Percentiles rank a stretch among this genome's conserved stretches.
Conservation (phyloP, 2,329 filamentous ascomycete genomes). For the Ophiostoma sp. region DNA sequence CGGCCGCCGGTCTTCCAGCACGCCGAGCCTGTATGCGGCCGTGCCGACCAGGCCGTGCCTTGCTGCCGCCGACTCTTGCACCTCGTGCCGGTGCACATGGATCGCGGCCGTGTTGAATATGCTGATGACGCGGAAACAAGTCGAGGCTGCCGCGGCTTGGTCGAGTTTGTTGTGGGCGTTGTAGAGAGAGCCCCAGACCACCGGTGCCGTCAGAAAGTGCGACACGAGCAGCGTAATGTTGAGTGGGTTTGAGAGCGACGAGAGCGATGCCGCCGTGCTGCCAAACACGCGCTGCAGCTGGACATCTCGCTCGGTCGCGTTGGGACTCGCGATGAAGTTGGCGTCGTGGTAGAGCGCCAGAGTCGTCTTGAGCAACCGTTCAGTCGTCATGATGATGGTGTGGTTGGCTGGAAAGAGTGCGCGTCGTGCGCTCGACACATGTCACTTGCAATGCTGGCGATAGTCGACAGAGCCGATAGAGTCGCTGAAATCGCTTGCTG, state of each 20-base stretch:
- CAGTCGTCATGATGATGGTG: slow-evolving; percentile 53
- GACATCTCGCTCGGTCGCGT: slow-evolving; percentile 36
- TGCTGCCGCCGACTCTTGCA: slow-evolving; percentile 38
- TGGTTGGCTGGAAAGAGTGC: slow-evolving; percentile 21
- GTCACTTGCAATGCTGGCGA: neutral
- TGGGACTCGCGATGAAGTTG: slow-evolving; percentile 31
- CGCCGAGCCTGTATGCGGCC: slow-evolving; percentile 18
- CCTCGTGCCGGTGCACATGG: slow-evolving; percentile 47
- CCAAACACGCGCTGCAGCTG: slow-evolving; percentile 50
- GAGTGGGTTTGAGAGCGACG: slow-evolving; percentile 65
- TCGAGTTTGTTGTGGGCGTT: neutral
- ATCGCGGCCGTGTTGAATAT: slow-evolving; percentile 64
- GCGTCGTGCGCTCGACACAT: slow-evolving; percentile 5
- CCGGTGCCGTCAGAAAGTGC: slow-evolving; percentile 65
- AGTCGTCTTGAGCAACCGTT: slow-evolving; percentile 61
- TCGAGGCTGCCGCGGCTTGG: neutral
- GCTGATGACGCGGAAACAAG: slow-evolving; percentile 61
- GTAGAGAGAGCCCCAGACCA: slow-evolving; percentile 53
- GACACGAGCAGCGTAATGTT: slow-evolving; percentile 69
- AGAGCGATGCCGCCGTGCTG: slow-evolving; percentile 62
- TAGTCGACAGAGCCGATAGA: neutral
- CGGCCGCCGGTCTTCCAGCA: slow-evolving; percentile 33
- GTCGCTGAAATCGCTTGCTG: neutral
- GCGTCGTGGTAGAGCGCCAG: slow-evolving; percentile 55
- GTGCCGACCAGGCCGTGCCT: slow-evolving; percentile 25